Conservation (phyloP, 441 rosid species). For the Adansonia rubrostipa region DNA sequence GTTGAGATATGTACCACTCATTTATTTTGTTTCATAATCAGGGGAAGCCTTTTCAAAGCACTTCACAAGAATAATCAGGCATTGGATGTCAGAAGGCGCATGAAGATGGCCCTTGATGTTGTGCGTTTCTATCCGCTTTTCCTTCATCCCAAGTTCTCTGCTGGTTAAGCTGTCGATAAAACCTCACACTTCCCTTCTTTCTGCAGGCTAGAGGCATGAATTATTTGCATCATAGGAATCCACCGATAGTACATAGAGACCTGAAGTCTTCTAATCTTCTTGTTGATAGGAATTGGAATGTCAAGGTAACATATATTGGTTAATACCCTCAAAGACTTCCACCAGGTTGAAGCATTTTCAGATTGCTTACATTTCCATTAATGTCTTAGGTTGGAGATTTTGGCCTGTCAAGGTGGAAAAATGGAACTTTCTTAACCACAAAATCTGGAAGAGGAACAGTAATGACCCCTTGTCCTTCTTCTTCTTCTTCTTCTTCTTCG, state of each 20-base stretch:
- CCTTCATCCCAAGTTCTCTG: background rate
- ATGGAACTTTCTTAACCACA: slow-evolving; percentile 72
- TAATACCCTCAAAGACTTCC: slow-evolving; percentile 12
- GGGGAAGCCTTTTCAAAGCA: slow-evolving; percentile 91
- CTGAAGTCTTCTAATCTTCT: slow-evolving; percentile 88
- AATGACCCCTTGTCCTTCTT: slow-evolving; percentile 24
- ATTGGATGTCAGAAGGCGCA: slow-evolving; percentile 67
- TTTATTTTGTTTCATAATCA: slow-evolving; percentile 33
- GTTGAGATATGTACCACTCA: background rate
- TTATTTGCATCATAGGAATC: slow-evolving; percentile 83
- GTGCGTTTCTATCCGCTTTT: slow-evolving; percentile 47
- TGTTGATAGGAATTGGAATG: slow-evolving; percentile 84
- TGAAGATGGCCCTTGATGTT: slow-evolving; percentile 85
- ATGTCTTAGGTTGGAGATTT: slow-evolving; percentile 79
- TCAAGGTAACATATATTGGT: slow-evolving; percentile 58
- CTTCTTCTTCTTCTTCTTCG: background rate
- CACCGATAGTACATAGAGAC: slow-evolving; percentile 85
- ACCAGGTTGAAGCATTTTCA: background rate
- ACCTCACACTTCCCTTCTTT: slow-evolving; percentile 15
- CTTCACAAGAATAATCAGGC: slow-evolving; percentile 73
- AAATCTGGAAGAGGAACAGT: slow-evolving; percentile 89
- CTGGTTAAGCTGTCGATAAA: slow-evolving; percentile 11
- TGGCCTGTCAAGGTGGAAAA: slow-evolving; percentile 83
- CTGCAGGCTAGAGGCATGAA: slow-evolving; percentile 92
- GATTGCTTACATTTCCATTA: slow-evolving; percentile 19